A percentile compares a stretch with the other conserved stretches of the same genome.
These are phyloP conservation scores for Podaxis sp. DNA, from an alignment of 768 basidiomycete species.

Conservation along the genomic window DNA sequence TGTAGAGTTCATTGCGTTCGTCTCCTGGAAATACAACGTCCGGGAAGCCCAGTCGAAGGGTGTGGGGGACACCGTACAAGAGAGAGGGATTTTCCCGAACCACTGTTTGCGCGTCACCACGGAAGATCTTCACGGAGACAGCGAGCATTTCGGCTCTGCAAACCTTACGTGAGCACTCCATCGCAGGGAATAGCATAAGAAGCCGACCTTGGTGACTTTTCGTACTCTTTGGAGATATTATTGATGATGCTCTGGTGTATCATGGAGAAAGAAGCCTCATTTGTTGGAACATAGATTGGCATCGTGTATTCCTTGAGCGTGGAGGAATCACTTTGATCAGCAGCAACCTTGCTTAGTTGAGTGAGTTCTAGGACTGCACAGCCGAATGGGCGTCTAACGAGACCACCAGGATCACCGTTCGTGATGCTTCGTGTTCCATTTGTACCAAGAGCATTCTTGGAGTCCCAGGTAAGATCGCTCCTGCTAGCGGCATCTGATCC, in stretches of 20 bases:
- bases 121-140: constrained; percentile 81
- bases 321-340: constrained; percentile 60
- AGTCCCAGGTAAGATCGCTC: constrained; percentile 24
- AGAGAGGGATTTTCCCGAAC: constrained; percentile 81
- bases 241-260: constrained; percentile 94
- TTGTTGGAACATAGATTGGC: constrained; percentile 81
- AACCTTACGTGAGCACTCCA: constrained; percentile 7
- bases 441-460: constrained; percentile 20
- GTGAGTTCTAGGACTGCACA: constrained; percentile 89
- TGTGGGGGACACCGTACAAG: constrained; percentile 76
- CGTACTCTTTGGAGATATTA: constrained; percentile 71
- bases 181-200: not conserved
- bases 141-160: constrained; percentile 82
- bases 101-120: constrained; percentile 73
- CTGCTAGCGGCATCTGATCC: constrained; percentile 49
- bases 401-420: constrained; percentile 27
- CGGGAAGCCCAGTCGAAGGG: constrained; percentile 87
- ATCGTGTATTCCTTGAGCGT: constrained; percentile 74
- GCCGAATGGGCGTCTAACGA: constrained; percentile 87
- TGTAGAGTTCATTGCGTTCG: constrained; percentile 90
- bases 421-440: constrained; percentile 4
- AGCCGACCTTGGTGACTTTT: constrained; percentile 73
- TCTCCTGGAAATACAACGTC: constrained; percentile 95
- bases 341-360: constrained; percentile 63
- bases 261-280: constrained; percentile 86